Evolutionary conservation across 2,329 filamentous ascomycete genomes (phyloP), one percentile per base, ranked within the genome.

Genomic region (Hymenoscyphus fructigenus): DNA sequence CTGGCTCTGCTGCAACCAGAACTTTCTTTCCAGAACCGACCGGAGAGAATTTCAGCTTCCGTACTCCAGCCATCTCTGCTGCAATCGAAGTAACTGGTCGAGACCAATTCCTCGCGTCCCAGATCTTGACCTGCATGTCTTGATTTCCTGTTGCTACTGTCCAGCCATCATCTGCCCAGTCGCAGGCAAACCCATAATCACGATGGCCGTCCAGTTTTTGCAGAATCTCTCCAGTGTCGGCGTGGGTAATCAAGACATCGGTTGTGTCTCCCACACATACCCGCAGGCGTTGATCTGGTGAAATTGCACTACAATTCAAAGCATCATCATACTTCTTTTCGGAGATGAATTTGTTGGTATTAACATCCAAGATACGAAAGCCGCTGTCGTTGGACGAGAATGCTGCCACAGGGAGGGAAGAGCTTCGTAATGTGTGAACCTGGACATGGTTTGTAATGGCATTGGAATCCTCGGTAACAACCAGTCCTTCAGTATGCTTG

Each of bases 61-160:
- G 84, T 0, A 88, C 88, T 23, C 88, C 87, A 1, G 89, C 86
- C 82, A 92, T 87, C 71, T 89, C 84, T 28, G 85, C 85, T 53
- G 83, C 80, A 28, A 93, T 79, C 12, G 83, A 84, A 20, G 80
- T 79, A 9, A 89, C 70, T 0, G 85, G 81, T 62, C 82, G 78
- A 56, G 78, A 82, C 88, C 89, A 91, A 62, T 84, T 86, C 9
- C 91, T 84, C 7, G 90, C 88, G 74, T 94, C 91, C 87, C 89
- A 93, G 59, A 94, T 86, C 68, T 88, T 86, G 69, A 93, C 83
- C 32, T 82, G 84, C 74, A 84, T 88, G 75, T 94, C 91, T 76
- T 94, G 91, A 67, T 89, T 89, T 26, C 88, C 91, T 0, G 91
- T 93, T 14, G 91, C 91, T 23, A 93, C 83, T 14, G 88, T 89